Evolutionary conservation across 2,329 filamentous ascomycete species (phyloP).

Genomic region (Colletotrichum sp.): DNA sequence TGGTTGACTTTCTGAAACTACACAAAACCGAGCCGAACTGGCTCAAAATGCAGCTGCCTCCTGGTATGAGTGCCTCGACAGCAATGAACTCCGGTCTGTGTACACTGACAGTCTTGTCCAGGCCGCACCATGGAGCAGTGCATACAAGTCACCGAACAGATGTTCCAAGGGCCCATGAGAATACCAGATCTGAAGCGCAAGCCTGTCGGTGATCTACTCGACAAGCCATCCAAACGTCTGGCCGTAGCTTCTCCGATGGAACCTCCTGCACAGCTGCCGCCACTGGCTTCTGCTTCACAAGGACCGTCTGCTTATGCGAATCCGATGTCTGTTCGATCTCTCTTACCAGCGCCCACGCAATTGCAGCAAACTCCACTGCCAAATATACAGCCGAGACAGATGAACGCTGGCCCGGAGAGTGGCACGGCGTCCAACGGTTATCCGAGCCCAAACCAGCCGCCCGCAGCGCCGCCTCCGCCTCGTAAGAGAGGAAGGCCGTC

Average conservation of each 20-base stretch:
- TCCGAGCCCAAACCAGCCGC: neutral
- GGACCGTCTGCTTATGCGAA: neutral
- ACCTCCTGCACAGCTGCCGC: constrained; percentile 2
- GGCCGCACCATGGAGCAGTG: constrained; percentile 54
- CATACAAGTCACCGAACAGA: constrained; percentile 41
- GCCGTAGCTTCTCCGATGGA: constrained; percentile 18
- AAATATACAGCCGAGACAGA: constrained; percentile 23
- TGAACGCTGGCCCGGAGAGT: neutral
- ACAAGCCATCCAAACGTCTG: constrained; percentile 36
- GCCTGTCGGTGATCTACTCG: constrained; percentile 36
- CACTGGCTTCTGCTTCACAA: constrained; percentile 1
- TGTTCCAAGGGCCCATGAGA: constrained; percentile 38
- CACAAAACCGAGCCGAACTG: constrained; percentile 44
- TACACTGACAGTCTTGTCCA: constrained; percentile 25
- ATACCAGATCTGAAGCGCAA: constrained; percentile 38
- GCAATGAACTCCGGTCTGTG: neutral
- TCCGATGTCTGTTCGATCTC: neutral
- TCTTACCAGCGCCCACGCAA: constrained; percentile 4
- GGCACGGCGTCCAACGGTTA: neutral
- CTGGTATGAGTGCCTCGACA: constrained; percentile 40
- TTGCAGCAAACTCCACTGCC: constrained; percentile 15
- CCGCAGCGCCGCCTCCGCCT: constrained; percentile 13
- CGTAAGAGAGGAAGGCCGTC: constrained; percentile 53
- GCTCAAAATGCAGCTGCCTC: constrained; percentile 53
- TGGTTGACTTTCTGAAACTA: constrained; percentile 52